These are phyloP conservation scores for Melaleuca quinquenervia DNA, from an alignment of 345 rosid species.

Conservation along the genomic window DNA sequence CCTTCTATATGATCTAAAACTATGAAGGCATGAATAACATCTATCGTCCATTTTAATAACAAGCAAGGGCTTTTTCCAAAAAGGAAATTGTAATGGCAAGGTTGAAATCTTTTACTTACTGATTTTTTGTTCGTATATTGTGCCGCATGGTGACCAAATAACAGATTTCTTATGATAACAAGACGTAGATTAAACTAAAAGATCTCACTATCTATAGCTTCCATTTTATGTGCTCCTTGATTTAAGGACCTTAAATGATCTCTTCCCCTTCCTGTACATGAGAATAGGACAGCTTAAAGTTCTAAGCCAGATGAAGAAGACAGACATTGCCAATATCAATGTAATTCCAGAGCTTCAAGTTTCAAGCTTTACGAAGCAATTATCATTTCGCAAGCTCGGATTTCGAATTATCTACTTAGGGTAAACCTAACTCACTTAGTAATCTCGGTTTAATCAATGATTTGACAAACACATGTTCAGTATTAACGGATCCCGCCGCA, in stretches of 20 bases:
- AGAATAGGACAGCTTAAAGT: too few relatives aligned
- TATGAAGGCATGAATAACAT: background rate
- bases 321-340: background rate
- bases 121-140: background rate
- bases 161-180: background rate
- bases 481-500: background rate
- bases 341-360: background rate
- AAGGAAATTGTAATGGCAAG: background rate
- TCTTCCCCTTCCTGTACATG: too few relatives aligned
- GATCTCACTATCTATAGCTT: too few relatives aligned
- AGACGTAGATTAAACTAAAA: background rate
- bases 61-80: background rate
- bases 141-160: background rate
- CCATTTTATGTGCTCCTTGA: background rate
- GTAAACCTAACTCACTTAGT: background rate
- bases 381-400: too few relatives aligned
- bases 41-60: background rate
- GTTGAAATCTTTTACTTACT: background rate
- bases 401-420: background rate
- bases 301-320: too few relatives aligned
- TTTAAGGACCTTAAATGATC: background rate
- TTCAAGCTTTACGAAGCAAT: too few relatives aligned
- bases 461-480: background rate
- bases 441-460: background rate
- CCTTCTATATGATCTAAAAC: background rate